phyloP scores from a whole-genome alignment of 495 filamentous ascomycete genomes.

The Physcia stellaris region DNA sequence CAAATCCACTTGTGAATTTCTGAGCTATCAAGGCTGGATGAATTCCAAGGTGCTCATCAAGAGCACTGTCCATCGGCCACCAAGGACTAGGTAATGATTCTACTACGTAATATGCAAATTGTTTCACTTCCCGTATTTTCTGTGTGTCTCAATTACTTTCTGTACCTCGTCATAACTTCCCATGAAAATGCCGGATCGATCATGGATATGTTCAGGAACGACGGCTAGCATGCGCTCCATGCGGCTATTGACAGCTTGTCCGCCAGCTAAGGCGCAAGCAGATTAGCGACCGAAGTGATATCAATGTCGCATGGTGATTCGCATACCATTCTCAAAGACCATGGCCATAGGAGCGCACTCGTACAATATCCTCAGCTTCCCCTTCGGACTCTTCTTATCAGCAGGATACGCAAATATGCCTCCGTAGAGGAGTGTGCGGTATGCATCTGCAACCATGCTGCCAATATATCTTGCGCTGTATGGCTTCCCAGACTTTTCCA shows the following conservation, averaged over 20 bases:
- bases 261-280: conserved; percentile 71
- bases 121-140: conserved; percentile 24
- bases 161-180: conserved; percentile 90
- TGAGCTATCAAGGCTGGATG: too few species aligned
- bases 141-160: conserved; percentile 70
- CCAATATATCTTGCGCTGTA: conserved; percentile 94
- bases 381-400: conserved; percentile 96
- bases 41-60: too few species aligned
- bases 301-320: neutral
- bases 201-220: conserved; percentile 86
- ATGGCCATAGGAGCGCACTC: conserved; percentile 99
- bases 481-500: conserved; percentile 61
- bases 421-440: conserved; percentile 87
- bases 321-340: conserved; percentile 93
- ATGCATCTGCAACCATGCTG: conserved; percentile 96
- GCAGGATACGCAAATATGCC: conserved; percentile 96
- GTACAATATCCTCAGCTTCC: conserved; percentile 93
- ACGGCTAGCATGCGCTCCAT: conserved; percentile 85
- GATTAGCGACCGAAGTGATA: conserved; percentile 4
- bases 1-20: too few species aligned
- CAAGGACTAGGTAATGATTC: neutral
- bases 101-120: neutral
- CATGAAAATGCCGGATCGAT: conserved; percentile 90
- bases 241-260: conserved; percentile 75
- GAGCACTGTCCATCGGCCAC: neutral